Conservation (phyloP, 148 eudicot species). For the Mesembryanthemum crystallinum region DNA sequence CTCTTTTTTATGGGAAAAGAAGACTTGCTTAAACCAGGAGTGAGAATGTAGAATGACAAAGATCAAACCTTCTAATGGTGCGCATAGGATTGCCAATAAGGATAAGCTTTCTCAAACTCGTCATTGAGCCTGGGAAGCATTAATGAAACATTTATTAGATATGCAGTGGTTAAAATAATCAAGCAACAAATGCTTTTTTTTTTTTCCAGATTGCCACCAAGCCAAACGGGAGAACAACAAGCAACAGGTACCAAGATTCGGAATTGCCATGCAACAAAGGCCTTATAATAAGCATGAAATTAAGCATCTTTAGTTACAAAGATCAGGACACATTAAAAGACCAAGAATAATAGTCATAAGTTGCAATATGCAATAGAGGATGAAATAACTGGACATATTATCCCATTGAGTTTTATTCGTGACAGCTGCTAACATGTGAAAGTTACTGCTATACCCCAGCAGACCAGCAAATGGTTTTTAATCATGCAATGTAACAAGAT, state of each 20-base stretch:
- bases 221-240: neutral
- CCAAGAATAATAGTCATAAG: neutral
- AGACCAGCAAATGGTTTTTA: neutral
- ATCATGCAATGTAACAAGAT: slow-evolving; percentile 12
- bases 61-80: slow-evolving; percentile 74
- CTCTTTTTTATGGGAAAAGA: neutral
- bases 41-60: slow-evolving; percentile 5
- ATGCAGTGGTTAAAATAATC: neutral
- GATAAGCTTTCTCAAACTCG: slow-evolving; percentile 81
- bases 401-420: neutral
- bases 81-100: slow-evolving; percentile 91
- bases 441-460: neutral
- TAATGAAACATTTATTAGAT: slow-evolving; percentile 1
- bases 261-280: neutral
- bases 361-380: neutral
- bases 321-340: neutral
- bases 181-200: neutral
- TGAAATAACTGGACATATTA: neutral
- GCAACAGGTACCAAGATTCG: neutral
- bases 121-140: slow-evolving; percentile 65
- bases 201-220: neutral
- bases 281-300: neutral
- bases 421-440: neutral
- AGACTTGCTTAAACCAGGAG: slow-evolving; percentile 3
- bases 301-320: neutral